These are phyloP conservation scores for Termitomyces sp. DNA, from an alignment of 768 basidiomycete genomes.

Conservation along the genomic window DNA sequence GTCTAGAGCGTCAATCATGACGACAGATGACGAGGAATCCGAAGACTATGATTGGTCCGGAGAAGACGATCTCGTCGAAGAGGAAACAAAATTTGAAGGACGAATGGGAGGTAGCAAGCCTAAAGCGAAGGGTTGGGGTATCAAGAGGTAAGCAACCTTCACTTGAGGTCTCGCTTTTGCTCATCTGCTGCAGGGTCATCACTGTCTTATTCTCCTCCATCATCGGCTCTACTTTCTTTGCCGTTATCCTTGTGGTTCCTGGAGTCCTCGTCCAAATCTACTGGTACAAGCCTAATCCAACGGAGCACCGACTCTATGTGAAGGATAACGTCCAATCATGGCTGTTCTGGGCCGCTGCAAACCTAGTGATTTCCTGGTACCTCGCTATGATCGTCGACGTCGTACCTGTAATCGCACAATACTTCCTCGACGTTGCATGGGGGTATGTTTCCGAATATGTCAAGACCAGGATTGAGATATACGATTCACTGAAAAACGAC, in stretches of 20 bases:
- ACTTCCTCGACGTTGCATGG: conserved; percentile 59
- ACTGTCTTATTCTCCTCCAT: conserved; percentile 68
- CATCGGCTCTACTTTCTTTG: conserved; percentile 66
- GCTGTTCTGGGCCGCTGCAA: conserved; percentile 81
- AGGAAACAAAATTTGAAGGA: conserved; percentile 64
- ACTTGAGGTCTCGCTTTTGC: background rate
- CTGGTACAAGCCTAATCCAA: conserved; percentile 64
- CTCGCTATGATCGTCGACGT: conserved; percentile 72
- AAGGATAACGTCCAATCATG: conserved; percentile 70
- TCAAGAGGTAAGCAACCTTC: conserved; percentile 43
- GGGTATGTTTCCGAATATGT: conserved; percentile 71
- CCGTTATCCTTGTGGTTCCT: conserved; percentile 57
- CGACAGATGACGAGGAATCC: conserved; percentile 56
- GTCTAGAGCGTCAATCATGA: conserved; percentile 40
- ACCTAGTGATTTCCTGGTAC: conserved; percentile 76
- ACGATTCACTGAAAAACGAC: conserved; percentile 65
- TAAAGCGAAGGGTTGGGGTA: conserved; percentile 45
- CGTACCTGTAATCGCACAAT: conserved; percentile 52
- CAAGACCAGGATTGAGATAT: conserved; percentile 66
- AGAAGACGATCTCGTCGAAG: conserved; percentile 72
- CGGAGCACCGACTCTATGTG: conserved; percentile 54
- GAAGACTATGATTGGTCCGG: conserved; percentile 75
- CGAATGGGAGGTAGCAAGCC: conserved; percentile 49
- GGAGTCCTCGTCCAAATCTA: conserved; percentile 65
- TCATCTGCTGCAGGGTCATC: conserved; percentile 40